Evolutionary conservation across 768 basidiomycete genomes (phyloP).

Genomic region (Phlegmacium glaucopus): DNA sequence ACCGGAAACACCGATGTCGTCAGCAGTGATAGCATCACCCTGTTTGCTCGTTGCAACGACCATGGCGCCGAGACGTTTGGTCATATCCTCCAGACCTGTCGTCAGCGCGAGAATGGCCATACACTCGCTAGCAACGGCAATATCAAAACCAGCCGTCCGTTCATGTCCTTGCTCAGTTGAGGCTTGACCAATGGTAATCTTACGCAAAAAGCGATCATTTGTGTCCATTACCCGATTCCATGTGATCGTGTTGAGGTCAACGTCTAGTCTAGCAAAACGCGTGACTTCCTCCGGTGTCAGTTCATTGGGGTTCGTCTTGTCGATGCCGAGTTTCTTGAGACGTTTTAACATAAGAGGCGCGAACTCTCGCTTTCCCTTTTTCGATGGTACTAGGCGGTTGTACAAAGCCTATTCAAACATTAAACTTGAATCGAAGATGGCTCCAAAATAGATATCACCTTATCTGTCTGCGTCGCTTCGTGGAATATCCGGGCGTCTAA

Average conservation of each 20-base stretch:
- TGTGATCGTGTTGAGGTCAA: conserved; percentile 88
- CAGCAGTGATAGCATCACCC: conserved; percentile 91
- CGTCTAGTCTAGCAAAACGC: conserved; percentile 87
- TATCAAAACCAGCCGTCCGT: conserved; percentile 92
- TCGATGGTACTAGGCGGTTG: conserved; percentile 84
- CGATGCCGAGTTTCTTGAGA: conserved; percentile 90
- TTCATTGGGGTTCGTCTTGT: conserved; percentile 89
- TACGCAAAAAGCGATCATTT: conserved; percentile 95
- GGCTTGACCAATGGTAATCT: conserved; percentile 89
- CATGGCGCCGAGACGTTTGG: conserved; percentile 90
- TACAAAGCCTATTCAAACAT: conserved; percentile 60
- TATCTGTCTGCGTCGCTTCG: conserved; percentile 93
- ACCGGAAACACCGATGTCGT: conserved; percentile 93
- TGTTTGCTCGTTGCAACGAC: conserved; percentile 92
- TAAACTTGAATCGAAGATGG: not conserved
- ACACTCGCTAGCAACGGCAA: conserved; percentile 94
- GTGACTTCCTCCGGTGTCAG: conserved; percentile 91
- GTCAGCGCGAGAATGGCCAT: conserved; percentile 97
- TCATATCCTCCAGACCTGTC: conserved; percentile 88
- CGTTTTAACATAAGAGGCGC: conserved; percentile 96
- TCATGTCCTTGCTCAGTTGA: conserved; percentile 87
- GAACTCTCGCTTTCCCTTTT: conserved; percentile 94
- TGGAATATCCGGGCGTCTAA: conserved; percentile 98
- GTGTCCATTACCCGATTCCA: conserved; percentile 98
- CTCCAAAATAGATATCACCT: conserved; percentile 38